Base-by-base conservation (phyloP, 345 rosid genomes). In the Mercurialis annua region DNA sequence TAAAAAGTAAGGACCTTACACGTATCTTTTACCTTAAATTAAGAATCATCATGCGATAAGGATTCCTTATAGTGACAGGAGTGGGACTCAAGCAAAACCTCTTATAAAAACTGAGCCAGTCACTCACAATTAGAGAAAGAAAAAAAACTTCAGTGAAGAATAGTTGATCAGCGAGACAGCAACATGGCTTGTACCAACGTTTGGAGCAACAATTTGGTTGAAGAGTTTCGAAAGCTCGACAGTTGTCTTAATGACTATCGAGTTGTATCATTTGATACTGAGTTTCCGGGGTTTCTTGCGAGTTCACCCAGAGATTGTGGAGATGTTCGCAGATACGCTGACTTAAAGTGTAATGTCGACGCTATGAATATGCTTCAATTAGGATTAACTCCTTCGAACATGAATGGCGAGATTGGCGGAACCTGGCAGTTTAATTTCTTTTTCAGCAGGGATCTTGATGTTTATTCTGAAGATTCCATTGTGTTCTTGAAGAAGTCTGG, bases 401-500 rank as follows among this genome's bases (percentile, higher is more conserved):
- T 40, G 15, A 24, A 9, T 6, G 49, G 10, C 20, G 17, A 16
- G 23, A 16, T 42, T 7, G 47, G 18, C 1, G 33, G 51, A 5
- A 7, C 16, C 1, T 61, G 66, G 66, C 36, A 62, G 11, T 62
- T 62, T 14, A 27, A 62, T 21, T 62, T 62, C 1, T 1, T 7
- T 18, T 62, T 62, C 16, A 1, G 16, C 2, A 5, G 9, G 2
- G 38, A 27, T 1, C 5, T 0, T 0, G 55, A 62, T 16, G 6
- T 29, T 11, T 29, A 12, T 47, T 23, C 10, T 5, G 1, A 5
- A 0, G 30, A 71, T 6, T 64, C 69, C 10, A 17, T 47, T 2
- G 14, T 44, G 23, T 64, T 71, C 34, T 14, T 71, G 18, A 18
- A n/a, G 12, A 1, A 4, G 0, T 17, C 26, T 58, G 75, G 69